Conservation (phyloP, 23 red algal genomes). For the Gracilariopsis chorda region DNA sequence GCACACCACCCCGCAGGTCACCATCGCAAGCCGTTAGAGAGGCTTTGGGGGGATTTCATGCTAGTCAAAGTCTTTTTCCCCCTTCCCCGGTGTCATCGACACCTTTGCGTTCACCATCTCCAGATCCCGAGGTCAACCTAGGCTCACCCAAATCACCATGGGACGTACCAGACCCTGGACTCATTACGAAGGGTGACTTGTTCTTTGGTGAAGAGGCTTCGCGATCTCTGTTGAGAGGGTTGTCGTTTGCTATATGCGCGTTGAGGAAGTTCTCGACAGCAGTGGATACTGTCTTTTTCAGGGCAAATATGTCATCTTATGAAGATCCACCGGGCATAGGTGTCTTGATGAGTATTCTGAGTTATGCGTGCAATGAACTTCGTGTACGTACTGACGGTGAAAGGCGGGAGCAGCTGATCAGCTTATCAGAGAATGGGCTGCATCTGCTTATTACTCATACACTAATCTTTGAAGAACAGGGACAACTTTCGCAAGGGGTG, state of each 20-base stretch:
- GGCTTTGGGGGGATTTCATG: slow-evolving; percentile 29
- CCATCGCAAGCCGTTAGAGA: slow-evolving; percentile 51
- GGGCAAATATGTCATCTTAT: slow-evolving; percentile 19
- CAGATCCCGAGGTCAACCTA: background rate
- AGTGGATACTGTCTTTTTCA: slow-evolving; percentile 36
- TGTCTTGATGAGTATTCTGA: slow-evolving; percentile 18
- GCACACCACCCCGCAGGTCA: slow-evolving; percentile 18
- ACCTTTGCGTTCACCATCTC: slow-evolving; percentile 8
- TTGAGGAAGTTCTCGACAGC: slow-evolving; percentile 33
- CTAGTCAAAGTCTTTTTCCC: slow-evolving; percentile 4
- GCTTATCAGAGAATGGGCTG: slow-evolving; percentile 43
- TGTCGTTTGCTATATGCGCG: slow-evolving; percentile 30
- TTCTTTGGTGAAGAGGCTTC: slow-evolving; percentile 59
- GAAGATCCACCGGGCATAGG: slow-evolving; percentile 46
- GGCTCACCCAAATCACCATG: slow-evolving; percentile 28
- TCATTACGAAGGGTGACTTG: slow-evolving; percentile 40
- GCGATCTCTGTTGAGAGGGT: slow-evolving; percentile 27
- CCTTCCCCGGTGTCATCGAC: slow-evolving; percentile 39
- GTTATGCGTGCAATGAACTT: slow-evolving; percentile 42
- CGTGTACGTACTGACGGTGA: slow-evolving; percentile 3
- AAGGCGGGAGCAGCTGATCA: slow-evolving; percentile 17
- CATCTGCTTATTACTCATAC: slow-evolving; percentile 32
- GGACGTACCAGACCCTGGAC: slow-evolving; percentile 9
- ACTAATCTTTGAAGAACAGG: slow-evolving; percentile 13
- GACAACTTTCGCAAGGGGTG: slow-evolving; percentile 25